A percentile compares a stretch with the other conserved stretches of the same genome.
Evolutionary conservation across 768 basidiomycete species (phyloP).

Genomic region (Boletus edulis): DNA sequence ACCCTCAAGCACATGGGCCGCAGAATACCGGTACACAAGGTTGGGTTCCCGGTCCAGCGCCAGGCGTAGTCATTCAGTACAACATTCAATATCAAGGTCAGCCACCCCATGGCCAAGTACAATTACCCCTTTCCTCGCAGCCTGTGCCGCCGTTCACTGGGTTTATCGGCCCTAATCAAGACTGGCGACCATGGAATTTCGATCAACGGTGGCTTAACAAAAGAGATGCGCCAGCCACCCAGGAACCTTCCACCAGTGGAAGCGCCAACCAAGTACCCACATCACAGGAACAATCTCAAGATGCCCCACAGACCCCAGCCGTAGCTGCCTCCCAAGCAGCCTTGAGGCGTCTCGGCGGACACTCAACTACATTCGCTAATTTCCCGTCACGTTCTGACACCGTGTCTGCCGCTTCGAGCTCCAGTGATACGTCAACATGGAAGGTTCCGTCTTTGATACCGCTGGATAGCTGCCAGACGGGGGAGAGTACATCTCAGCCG

Average conservation of each 20-base stretch:
- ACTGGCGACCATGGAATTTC: slow-evolving; percentile 64
- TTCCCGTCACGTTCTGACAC: slow-evolving; percentile 7
- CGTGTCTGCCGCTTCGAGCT: slow-evolving; percentile 1
- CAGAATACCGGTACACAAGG: slow-evolving; percentile 34
- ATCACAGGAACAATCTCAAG: slow-evolving; percentile 10
- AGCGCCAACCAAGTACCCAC: background rate
- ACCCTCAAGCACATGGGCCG: slow-evolving; percentile 29
- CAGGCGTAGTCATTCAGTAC: slow-evolving; percentile 59
- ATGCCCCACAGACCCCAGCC: slow-evolving; percentile 32
- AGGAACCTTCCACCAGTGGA: slow-evolving; percentile 8
- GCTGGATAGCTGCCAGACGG: slow-evolving; percentile 10
- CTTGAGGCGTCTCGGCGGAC: slow-evolving; percentile 44
- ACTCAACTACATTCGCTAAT: slow-evolving; percentile 9
- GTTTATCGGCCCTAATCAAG: slow-evolving; percentile 60
- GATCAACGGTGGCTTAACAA: slow-evolving; percentile 33
- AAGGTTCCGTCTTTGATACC: slow-evolving; percentile 26
- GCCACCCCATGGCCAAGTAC: slow-evolving; percentile 33
- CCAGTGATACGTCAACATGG: slow-evolving; percentile 17
- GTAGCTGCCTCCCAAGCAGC: slow-evolving; percentile 70
- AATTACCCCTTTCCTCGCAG: slow-evolving; percentile 28
- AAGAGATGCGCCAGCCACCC: slow-evolving; percentile 1
- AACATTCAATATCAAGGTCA: slow-evolving; percentile 58
- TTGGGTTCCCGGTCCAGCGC: slow-evolving; percentile 36
- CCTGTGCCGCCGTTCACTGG: slow-evolving; percentile 57
- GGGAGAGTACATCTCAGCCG: slow-evolving; percentile 1